phyloP scores from a whole-genome alignment of 75 land plant species.

The Sequoia sempervirens region DNA sequence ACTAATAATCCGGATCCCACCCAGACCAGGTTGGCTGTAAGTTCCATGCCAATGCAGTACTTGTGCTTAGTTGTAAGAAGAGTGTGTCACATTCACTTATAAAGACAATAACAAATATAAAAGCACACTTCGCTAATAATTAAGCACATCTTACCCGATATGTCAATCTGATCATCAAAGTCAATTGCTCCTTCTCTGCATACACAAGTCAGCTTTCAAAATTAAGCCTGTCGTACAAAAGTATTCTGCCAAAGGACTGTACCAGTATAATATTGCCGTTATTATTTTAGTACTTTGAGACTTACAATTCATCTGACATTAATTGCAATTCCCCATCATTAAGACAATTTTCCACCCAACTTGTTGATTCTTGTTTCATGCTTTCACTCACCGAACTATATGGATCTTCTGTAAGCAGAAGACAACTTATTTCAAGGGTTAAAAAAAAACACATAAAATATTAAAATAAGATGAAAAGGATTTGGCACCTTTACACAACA shows the following conservation, averaged over 20 bases:
- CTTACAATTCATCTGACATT: conserved; percentile 44
- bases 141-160: conserved; percentile 19
- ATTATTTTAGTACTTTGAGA: not conserved
- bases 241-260: not conserved
- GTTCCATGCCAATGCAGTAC: not conserved
- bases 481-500: not conserved
- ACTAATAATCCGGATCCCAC: not conserved
- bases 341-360: conserved; percentile 42
- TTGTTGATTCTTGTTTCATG: conserved; percentile 27
- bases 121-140: not conserved
- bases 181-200: conserved; percentile 16
- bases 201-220: not conserved
- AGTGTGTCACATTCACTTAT: not conserved
- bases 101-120: not conserved
- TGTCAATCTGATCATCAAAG: conserved; percentile 32
- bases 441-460: not conserved
- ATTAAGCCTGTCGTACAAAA: not conserved
- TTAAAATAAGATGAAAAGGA: not conserved
- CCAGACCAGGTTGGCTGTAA: not conserved
- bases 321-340: conserved; percentile 33
- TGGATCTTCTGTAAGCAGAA: conserved; percentile 1
- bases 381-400: conserved; percentile 6
- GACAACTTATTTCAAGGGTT: not conserved
- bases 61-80: not conserved
- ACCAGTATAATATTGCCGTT: not conserved